Conservation (phyloP, 192 early-diverging fungal genomes). For the Helicostylum pulchrum region DNA sequence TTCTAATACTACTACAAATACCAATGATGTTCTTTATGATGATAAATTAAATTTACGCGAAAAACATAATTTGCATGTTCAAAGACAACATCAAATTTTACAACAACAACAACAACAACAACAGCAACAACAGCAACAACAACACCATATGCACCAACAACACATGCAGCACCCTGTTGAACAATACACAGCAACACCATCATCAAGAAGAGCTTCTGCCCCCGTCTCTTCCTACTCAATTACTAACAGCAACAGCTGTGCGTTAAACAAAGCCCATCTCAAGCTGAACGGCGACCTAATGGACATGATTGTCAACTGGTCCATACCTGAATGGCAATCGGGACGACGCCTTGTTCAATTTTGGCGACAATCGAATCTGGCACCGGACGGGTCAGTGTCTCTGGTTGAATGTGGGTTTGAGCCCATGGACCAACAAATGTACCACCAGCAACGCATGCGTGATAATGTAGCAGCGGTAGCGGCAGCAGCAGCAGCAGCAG, state of each 20-base stretch:
- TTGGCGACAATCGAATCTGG: slow-evolving; percentile 42
- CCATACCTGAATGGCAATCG: slow-evolving; percentile 58
- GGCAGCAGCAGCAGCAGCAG: not conserved
- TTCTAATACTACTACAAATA: too few species aligned
- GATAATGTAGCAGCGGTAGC: slow-evolving; percentile 11
- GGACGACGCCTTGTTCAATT: slow-evolving; percentile 70
- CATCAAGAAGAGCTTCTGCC: not conserved
- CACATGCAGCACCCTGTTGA: not conserved
- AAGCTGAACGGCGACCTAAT: slow-evolving; percentile 65
- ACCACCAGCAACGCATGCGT: slow-evolving; percentile 9
- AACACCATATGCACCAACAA: not conserved
- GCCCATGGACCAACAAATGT: slow-evolving; percentile 5
- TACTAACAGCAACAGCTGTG: slow-evolving; percentile 12
- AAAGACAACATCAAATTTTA: not conserved
- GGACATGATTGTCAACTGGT: slow-evolving; percentile 64
- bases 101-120: not conserved
- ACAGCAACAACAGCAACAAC: not conserved
- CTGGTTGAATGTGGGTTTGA: slow-evolving; percentile 7
- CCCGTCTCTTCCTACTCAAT: not conserved
- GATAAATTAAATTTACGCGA: too few species aligned
- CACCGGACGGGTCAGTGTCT: not conserved
- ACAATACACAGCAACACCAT: too few species aligned
- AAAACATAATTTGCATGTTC: not conserved
- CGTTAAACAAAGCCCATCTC: slow-evolving; percentile 70
- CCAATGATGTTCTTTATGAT: too few species aligned